Evolutionary conservation across 1,139 yeast genomes (phyloP).

Genomic region (Lodderomyces orthopsilosis): DNA sequence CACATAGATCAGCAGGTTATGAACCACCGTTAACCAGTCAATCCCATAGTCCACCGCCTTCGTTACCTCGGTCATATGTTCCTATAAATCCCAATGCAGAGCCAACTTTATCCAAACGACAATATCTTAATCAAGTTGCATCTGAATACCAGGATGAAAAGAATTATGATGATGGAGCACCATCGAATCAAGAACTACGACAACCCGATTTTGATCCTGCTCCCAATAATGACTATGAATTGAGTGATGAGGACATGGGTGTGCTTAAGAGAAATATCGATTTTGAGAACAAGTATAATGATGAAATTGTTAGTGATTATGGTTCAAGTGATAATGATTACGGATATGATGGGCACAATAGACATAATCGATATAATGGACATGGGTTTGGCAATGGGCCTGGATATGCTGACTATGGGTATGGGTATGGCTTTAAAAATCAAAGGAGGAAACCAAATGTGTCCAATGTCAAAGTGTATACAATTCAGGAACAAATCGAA

Average conservation of each 20-base stretch:
- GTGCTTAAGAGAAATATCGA: constrained; percentile 8
- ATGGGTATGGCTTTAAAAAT: neutral
- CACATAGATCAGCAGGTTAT: neutral
- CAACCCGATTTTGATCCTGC: constrained; percentile 1
- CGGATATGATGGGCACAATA: neutral
- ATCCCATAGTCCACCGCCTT: neutral
- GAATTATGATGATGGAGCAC: constrained; percentile 16
- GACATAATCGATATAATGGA: neutral
- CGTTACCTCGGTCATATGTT: constrained; percentile 8
- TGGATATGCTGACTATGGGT: neutral
- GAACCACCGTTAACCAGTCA: neutral
- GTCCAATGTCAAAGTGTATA: constrained; percentile 11
- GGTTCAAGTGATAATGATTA: constrained; percentile 10
- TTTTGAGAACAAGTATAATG: constrained; percentile 9
- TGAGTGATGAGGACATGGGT: constrained; percentile 19
- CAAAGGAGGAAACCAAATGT: neutral
- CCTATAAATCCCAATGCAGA: constrained; percentile 11
- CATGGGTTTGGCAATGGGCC: neutral
- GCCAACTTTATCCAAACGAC: constrained; percentile 7
- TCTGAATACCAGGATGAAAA: constrained; percentile 12
- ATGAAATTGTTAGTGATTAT: constrained; percentile 19
- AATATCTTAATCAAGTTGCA: constrained; percentile 9
- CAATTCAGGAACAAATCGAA: constrained; percentile 15
- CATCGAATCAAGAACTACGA: constrained; percentile 1
- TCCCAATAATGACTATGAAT: constrained; percentile 16